Base-by-base conservation (phyloP, 2,329 filamentous ascomycete genomes). In the Pyrenophora teres region DNA sequence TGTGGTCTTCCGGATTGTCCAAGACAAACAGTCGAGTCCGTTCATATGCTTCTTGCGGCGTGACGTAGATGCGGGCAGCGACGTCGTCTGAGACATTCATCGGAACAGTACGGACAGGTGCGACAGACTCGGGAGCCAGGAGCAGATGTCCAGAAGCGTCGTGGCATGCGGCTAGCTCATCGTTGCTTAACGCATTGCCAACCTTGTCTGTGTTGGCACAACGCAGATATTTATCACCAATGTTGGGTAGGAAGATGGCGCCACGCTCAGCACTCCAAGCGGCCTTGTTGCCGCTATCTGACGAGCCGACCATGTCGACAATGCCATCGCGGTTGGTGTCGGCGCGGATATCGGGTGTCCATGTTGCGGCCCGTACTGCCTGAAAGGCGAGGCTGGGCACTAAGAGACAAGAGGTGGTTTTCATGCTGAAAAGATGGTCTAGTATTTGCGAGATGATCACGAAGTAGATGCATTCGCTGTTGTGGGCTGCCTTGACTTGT, bases 321-420 rank as follows among this genome's bases (percentile, higher is more conserved):
- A 50, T 41, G 9, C 73, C 73, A 32, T 76, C 74, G 1, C 73
- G 70, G 46, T 76, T 74, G 7, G 64, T 72, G 54, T 76, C 74
- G n/a, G 73, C 74, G 7, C 65, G 64, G 39, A 68, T 67, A 25
- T 65, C 59, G n/a, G n/a, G n/a, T n/a, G n/a, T n/a, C n/a, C n/a
- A n/a, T n/a, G n/a, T n/a, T n/a, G n/a, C n/a, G n/a, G n/a, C n/a
- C n/a, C n/a, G n/a, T n/a, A n/a, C n/a, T n/a, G n/a, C n/a, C n/a
- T n/a, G n/a, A n/a, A n/a, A n/a, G n/a, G n/a, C n/a, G n/a, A n/a
- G n/a, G n/a, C n/a, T n/a, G n/a, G n/a, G n/a, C n/a, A n/a, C n/a
- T n/a, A n/a, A n/a, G n/a, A n/a, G n/a, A n/a, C n/a, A n/a, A n/a
- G n/a, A n/a, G n/a, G n/a, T n/a, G n/a, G n/a, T n/a, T n/a, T n/a